A percentile compares a stretch with the other conserved stretches of the same genome.
phyloP scores from a whole-genome alignment of 148 eudicot genomes.

The Silene uniflora region DNA sequence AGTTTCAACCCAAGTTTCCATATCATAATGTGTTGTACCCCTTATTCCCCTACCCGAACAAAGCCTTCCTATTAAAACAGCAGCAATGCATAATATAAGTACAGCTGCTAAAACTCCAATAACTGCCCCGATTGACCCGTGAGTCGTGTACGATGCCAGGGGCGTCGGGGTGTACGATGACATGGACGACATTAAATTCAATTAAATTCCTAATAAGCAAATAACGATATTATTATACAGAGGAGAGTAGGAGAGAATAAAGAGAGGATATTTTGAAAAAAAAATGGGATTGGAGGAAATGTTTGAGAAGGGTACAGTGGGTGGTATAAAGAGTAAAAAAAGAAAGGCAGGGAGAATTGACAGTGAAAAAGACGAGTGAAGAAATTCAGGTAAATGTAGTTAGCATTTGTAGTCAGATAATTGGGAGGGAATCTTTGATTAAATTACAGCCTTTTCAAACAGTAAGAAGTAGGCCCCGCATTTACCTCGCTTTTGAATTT shows the following conservation, averaged over 20 bases:
- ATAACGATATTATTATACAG: too few relatives aligned
- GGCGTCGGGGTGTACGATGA: constrained; percentile 13
- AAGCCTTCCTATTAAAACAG: constrained; percentile 38
- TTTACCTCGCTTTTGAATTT: not conserved
- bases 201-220: too few relatives aligned
- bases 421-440: constrained; percentile 12
- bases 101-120: constrained; percentile 47
- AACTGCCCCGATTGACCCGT: constrained; percentile 50
- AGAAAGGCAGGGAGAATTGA: not conserved
- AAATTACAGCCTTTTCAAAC: too few relatives aligned
- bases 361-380: constrained; percentile 22
- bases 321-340: not conserved
- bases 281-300: not conserved
- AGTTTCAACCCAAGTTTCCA: constrained; percentile 33
- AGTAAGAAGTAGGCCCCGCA: too few relatives aligned
- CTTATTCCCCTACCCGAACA: constrained; percentile 41
- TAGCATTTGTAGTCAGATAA: constrained; percentile 8
- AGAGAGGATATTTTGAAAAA: not conserved
- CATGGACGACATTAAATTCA: not conserved
- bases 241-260: not conserved
- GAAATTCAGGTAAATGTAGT: not conserved
- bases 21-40: constrained; percentile 37
- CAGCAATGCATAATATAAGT: constrained; percentile 27
- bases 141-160: constrained; percentile 13
- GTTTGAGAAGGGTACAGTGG: not conserved